Evolutionary conservation across 225 moss, liverwort and hornwort genomes (phyloP), one percentile per base, ranked within the genome.

Genomic region (Asterella californica): DNA sequence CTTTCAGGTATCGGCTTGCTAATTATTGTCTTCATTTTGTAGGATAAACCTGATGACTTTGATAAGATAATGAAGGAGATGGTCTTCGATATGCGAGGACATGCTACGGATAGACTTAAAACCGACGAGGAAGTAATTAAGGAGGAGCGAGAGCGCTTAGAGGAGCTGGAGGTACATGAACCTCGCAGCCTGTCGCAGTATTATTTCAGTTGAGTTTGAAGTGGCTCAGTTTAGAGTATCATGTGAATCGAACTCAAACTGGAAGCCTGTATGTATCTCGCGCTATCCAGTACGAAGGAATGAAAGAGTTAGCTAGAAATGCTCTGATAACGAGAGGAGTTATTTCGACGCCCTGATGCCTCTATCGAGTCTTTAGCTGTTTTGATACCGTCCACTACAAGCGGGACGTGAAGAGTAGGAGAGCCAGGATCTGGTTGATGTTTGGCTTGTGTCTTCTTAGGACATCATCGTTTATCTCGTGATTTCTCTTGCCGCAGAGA

Each of bases 1-100:
- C 10, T 46, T 47, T 24, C 18, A 71, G 25, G 25, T 25, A 18
- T 6, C 29, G 32, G 32, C 17, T 52, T 74, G 5, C 53, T 54
- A 18, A 71, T 25, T 62, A n/a, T 61, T 10, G 59, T 62, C 60
- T 62, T 15, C 24, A 17, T 30, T 14, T 60, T 70, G 68, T 87
- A 94, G 92, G 91, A 90, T 65, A 91, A 91, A 60, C 89, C 94
- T 80, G 96, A 94, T 86, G 96, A 94, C 72, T 97, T 89, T 74
- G 94, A 97, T 62, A 97, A 94, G 84, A 83, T 94, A 63, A 88
- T 94, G 79, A 97, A 89, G 85, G 96, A 97, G 82, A 97, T 97
- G 96, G 82, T 79, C 30, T 94, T 97, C 86, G 96, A 93, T 79
- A 91, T 89, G 29, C 90, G 96, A 74, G 96, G 89, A 62, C 96